Evolutionary conservation across 768 basidiomycete genomes (phyloP).

Genomic region (Lactarius indigo): DNA sequence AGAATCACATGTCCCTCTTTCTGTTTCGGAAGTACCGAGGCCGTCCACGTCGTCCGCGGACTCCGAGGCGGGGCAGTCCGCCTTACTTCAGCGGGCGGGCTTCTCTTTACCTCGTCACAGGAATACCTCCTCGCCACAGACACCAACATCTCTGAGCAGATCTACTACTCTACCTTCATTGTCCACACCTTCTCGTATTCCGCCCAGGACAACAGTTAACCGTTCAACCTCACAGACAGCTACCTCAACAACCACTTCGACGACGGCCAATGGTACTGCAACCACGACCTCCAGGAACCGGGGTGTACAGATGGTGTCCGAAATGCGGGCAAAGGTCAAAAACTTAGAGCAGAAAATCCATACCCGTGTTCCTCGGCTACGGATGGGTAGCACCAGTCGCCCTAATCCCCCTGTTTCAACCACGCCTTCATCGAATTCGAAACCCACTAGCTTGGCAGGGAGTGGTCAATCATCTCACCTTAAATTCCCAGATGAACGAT

Average conservation of each 20-base stretch:
- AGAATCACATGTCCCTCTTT: slow-evolving; percentile 25
- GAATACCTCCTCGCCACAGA: slow-evolving; percentile 39
- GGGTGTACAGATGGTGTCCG: slow-evolving; percentile 89
- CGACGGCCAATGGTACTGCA: slow-evolving; percentile 31
- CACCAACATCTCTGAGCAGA: slow-evolving; percentile 49
- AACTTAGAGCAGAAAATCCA: slow-evolving; percentile 85
- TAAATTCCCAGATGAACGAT: slow-evolving; percentile 36
- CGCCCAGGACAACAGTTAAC: slow-evolving; percentile 44
- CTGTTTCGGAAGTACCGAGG: slow-evolving; percentile 16
- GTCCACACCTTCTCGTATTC: slow-evolving; percentile 40
- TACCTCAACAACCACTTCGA: slow-evolving; percentile 35
- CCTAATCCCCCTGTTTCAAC: slow-evolving; percentile 34
- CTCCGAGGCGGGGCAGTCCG: slow-evolving; percentile 41
- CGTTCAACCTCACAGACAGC: slow-evolving; percentile 29
- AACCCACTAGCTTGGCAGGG: slow-evolving; percentile 12
- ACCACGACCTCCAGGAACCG: slow-evolving; percentile 62
- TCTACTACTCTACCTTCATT: slow-evolving; percentile 52
- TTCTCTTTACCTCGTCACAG: slow-evolving; percentile 40
- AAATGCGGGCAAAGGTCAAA: slow-evolving; percentile 82
- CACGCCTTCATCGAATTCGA: slow-evolving; percentile 24
- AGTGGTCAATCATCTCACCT: slow-evolving; percentile 14
- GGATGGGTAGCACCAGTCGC: slow-evolving; percentile 73
- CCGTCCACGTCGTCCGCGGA: slow-evolving; percentile 23
- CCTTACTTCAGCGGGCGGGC: slow-evolving; percentile 49
- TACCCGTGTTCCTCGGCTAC: slow-evolving; percentile 78